Conservation (phyloP, 768 basidiomycete species). For the Suillus fuscotomentosus region DNA sequence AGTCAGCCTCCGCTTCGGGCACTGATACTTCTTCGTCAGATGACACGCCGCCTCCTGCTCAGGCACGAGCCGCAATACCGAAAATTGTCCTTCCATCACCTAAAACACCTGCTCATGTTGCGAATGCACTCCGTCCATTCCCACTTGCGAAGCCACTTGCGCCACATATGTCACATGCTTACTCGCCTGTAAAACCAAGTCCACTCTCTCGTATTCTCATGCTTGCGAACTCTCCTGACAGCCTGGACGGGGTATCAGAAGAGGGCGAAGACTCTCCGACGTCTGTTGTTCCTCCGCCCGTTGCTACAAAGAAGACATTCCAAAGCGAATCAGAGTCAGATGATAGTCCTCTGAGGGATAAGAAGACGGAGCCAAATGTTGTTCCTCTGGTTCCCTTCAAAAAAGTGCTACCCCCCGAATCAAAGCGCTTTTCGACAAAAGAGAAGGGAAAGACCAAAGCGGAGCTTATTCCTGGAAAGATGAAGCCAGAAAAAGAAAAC, state of each 20-base stretch:
- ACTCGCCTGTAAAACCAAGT: conserved; percentile 78
- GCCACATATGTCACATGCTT: conserved; percentile 72
- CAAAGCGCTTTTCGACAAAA: conserved; percentile 32
- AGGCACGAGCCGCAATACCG: conserved; percentile 8
- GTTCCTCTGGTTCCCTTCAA: conserved; percentile 20
- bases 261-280: conserved; percentile 23
- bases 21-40: conserved; percentile 9
- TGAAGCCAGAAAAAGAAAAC: conserved; percentile 37
- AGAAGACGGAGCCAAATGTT: conserved; percentile 38
- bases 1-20: neutral
- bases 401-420: conserved; percentile 16
- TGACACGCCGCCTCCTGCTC: conserved; percentile 18
- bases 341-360: conserved; percentile 56
- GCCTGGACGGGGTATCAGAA: conserved; percentile 22
- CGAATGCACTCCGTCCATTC: conserved; percentile 46
- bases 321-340: conserved; percentile 46
- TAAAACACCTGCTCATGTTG: conserved; percentile 18
- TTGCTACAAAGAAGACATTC: conserved; percentile 13
- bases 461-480: conserved; percentile 22
- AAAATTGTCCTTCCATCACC: conserved; percentile 9
- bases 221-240: conserved; percentile 61
- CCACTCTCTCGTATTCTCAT: conserved; percentile 78
- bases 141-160: conserved; percentile 72
- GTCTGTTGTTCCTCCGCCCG: conserved; percentile 19
- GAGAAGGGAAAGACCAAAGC: conserved; percentile 41